Percentiles rank a stretch among this genome's conserved stretches.
phyloP scores from a whole-genome alignment of 768 basidiomycete species.

The Sarcodon aspratus region DNA sequence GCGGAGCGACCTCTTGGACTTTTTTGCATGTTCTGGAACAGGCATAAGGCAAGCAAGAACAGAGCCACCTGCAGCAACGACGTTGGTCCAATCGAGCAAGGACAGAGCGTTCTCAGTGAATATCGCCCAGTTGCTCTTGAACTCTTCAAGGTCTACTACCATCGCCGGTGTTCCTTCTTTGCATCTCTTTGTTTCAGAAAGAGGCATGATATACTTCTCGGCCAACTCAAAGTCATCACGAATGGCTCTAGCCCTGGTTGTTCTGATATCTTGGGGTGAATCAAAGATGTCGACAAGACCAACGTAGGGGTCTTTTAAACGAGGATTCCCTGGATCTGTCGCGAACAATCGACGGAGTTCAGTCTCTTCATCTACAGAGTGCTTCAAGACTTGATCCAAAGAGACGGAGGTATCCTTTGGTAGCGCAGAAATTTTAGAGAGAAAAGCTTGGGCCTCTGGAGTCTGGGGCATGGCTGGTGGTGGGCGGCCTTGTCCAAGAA shows the following conservation, averaged over 20 bases:
- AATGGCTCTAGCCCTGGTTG: slow-evolving; percentile 38
- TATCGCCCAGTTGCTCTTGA: slow-evolving; percentile 52
- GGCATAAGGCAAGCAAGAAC: slow-evolving; percentile 48
- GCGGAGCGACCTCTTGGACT: slow-evolving; percentile 42
- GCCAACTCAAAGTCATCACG: slow-evolving; percentile 30
- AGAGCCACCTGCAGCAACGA: slow-evolving; percentile 50
- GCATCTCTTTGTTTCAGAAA: slow-evolving; percentile 31
- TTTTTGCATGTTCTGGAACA: slow-evolving; percentile 33
- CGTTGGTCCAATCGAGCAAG: slow-evolving; percentile 49
- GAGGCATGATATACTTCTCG: slow-evolving; percentile 42
- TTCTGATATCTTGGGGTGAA: slow-evolving; percentile 34
- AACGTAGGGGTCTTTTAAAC: slow-evolving; percentile 36
- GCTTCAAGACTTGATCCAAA: slow-evolving; percentile 35
- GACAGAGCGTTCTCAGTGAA: slow-evolving; percentile 54
- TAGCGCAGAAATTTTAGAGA: slow-evolving; percentile 12
- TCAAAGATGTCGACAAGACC: slow-evolving; percentile 51
- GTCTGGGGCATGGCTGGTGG: slow-evolving; percentile 13
- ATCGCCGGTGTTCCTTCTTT: slow-evolving; percentile 38
- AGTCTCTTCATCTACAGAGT: slow-evolving; percentile 45
- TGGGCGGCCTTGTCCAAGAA: not conserved
- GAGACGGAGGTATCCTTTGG: slow-evolving; percentile 17
- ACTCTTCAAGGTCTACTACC: slow-evolving; percentile 39
- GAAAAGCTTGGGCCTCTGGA: slow-evolving; percentile 16
- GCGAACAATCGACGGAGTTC: slow-evolving; percentile 45
- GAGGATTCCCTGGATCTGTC: slow-evolving; percentile 32